phyloP scores from a whole-genome alignment of 768 basidiomycete species.

The Amanita inopinata region DNA sequence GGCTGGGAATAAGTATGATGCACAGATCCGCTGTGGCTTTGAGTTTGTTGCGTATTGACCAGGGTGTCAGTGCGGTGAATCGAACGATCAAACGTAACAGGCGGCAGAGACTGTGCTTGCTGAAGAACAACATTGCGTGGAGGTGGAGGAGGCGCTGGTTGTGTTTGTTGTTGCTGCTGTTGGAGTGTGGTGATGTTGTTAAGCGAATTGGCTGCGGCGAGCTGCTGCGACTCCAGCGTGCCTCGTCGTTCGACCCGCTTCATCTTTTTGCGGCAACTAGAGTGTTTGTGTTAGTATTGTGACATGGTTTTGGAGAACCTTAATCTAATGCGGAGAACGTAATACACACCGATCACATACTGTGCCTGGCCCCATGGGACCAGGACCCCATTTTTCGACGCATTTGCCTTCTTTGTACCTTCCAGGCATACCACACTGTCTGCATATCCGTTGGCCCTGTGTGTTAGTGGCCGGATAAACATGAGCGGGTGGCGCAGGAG shows the following conservation, averaged over 20 bases:
- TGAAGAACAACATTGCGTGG: constrained; percentile 9
- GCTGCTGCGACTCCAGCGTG: constrained; percentile 41
- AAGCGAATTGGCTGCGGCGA: constrained; percentile 9
- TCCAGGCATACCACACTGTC: constrained; percentile 65
- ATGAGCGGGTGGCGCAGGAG: constrained; percentile 17
- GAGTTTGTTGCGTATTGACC: constrained; percentile 15
- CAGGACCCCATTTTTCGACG: constrained; percentile 84
- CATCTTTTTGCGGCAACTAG: constrained; percentile 77
- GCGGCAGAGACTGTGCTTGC: constrained; percentile 14
- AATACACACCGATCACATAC: constrained; percentile 63
- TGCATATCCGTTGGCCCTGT: constrained; percentile 65
- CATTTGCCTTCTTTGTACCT: constrained; percentile 80
- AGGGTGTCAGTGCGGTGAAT: constrained; percentile 20
- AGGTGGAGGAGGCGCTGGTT: constrained; percentile 12
- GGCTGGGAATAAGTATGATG: neutral
- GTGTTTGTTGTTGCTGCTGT: constrained; percentile 15
- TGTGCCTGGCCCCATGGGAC: constrained; percentile 74
- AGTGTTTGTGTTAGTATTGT: too few relatives aligned
- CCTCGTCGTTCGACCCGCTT: constrained; percentile 72
- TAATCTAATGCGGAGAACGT: too few relatives aligned
- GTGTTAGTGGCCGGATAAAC: constrained; percentile 41
- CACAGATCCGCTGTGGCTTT: constrained; percentile 8
- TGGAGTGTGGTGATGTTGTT: constrained; percentile 12
- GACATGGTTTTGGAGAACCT: too few relatives aligned
- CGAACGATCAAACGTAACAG: constrained; percentile 16